Evolutionary conservation across 148 eudicot species (phyloP).

Genomic region (Linanthus parryae): DNA sequence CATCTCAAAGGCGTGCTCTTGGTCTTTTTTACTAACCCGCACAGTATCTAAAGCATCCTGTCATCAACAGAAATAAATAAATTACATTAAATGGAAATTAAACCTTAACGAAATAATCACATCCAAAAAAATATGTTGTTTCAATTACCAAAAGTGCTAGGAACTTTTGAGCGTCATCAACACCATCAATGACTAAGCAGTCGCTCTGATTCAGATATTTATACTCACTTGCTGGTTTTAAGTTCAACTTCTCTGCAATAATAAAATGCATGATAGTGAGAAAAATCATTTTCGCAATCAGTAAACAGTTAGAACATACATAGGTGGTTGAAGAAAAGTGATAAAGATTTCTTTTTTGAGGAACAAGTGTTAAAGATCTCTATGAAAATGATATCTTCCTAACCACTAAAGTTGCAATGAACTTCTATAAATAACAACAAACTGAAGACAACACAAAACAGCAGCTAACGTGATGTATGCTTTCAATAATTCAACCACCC

Average conservation of each 20-base stretch:
- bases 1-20: constrained; percentile 64
- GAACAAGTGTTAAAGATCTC: too few species aligned
- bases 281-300: too few species aligned
- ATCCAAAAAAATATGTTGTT: background rate
- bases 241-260: constrained; percentile 62
- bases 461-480: too few species aligned
- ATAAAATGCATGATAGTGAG: too few species aligned
- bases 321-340: too few species aligned
- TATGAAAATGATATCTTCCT: too few species aligned
- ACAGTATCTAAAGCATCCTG: constrained; percentile 75
- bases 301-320: too few species aligned
- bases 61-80: constrained; percentile 5
- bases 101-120: too few species aligned
- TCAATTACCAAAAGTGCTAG: constrained; percentile 56
- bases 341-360: too few species aligned
- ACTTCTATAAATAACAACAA: background rate
- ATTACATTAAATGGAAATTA: too few species aligned
- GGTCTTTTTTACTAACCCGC: constrained; percentile 58
- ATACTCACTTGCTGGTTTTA: constrained; percentile 57
- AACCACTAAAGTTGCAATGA: constrained; percentile 2
- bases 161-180: constrained; percentile 74
- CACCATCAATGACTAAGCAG: constrained; percentile 54
- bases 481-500: too few species aligned
- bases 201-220: constrained; percentile 74
- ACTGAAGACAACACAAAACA: background rate